These are phyloP conservation scores for Diospyros lotus DNA, from an alignment of 148 eudicot genomes.

Conservation along the genomic window DNA sequence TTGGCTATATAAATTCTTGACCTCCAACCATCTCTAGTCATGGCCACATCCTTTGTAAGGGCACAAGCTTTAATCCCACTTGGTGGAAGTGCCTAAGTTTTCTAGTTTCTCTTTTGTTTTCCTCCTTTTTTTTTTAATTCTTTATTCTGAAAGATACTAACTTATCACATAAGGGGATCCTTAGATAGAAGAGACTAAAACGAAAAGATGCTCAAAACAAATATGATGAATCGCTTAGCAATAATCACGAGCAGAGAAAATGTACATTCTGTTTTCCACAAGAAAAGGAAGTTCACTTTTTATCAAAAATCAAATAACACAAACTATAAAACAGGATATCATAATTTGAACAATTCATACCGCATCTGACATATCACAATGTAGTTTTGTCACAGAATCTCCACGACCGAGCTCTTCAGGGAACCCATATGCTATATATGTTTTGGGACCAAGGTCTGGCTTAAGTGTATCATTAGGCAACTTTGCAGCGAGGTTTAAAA, in stretches of 20 bases:
- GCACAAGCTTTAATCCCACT: not conserved
- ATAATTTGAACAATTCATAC: conserved; percentile 26
- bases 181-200: no score
- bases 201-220: not conserved
- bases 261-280: not conserved
- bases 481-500: conserved; percentile 48
- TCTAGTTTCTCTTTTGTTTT: not conserved
- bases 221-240: not conserved
- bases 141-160: no score
- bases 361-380: conserved; percentile 65
- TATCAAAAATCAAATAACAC: not conserved
- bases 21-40: no score
- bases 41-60: no score
- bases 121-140: not conserved
- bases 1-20: no score
- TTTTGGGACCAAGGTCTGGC: conserved; percentile 68
- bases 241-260: not conserved
- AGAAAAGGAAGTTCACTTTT: not conserved
- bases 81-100: not conserved
- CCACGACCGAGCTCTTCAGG: conserved; percentile 68
- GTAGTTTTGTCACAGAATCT: conserved; percentile 74
- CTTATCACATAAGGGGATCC: no score
- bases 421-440: conserved; percentile 70
- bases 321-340: not conserved
- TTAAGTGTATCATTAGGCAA: conserved; percentile 34